Evolutionary conservation across 306 rosid species (phyloP), one percentile per base, ranked within the genome.

Genomic region (Amphicarpaea edgeworthii): DNA sequence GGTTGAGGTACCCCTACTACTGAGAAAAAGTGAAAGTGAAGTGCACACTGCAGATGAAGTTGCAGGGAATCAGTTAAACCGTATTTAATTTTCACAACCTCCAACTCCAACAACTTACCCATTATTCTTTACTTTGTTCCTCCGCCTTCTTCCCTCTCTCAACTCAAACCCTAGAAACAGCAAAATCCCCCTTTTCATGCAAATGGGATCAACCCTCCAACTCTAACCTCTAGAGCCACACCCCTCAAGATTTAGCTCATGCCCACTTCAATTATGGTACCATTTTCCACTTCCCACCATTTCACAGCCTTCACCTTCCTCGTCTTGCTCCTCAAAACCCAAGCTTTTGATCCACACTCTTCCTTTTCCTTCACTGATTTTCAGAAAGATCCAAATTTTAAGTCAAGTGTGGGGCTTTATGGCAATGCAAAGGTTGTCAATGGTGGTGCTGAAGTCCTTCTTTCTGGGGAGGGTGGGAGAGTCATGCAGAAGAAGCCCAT

Each of bases 71-170:
- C 81, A 90, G 88, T 77, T 81, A 60, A 75, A 78, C 69, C 82
- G 79, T 75, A 86, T 87, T 88, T 73, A 92, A 89, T 89, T 89
- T 89, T 82, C 92, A 87, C 96, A 86, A 78, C 96, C 84, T 68
- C 93, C 92, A 55, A 85, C 34, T 80, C 89, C 88, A 68, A 74
- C 89, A 68, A 78, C 89, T 54, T 66, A 82, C 81, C 82, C 60
- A 81, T 61, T 78, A 81, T 95, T 86, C 91, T 64, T 90, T 86
- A 69, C 96, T 85, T 84, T 84, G 93, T 72, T 81, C 83, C 85
- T 81, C 88, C 30, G 73, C 86, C 75, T 77, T 83, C 87, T 70
- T 38, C 72, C 8, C 70, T 72, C 67, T n/a, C n/a, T n/a, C n/a
- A n/a, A n/a, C n/a, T 42, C 89, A 77, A 86, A 90, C 96, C 97